Evolutionary conservation across 2,329 filamentous ascomycete species (phyloP).

Genomic region (Cladophialophora chaetospira): DNA sequence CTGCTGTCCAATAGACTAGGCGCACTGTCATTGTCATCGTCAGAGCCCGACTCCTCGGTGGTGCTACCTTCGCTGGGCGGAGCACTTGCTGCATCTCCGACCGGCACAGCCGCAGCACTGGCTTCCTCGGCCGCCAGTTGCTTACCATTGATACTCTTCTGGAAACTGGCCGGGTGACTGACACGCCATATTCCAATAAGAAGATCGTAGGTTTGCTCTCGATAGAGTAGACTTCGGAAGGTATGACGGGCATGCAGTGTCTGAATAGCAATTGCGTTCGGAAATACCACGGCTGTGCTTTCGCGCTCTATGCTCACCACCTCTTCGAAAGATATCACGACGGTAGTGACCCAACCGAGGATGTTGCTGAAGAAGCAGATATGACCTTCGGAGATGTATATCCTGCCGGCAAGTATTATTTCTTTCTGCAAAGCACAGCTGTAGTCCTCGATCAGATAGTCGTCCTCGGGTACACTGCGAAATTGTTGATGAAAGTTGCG

Average conservation of each 20-base stretch:
- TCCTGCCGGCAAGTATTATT: conserved; percentile 86
- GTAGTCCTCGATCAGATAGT: conserved; percentile 97
- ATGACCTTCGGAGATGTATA: conserved; percentile 96
- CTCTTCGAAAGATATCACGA: conserved; percentile 98
- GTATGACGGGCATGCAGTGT: conserved; percentile 93
- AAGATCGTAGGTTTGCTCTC: conserved; percentile 94
- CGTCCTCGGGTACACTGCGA: conserved; percentile 95
- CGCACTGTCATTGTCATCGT: conserved; percentile 51
- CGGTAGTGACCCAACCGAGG: conserved; percentile 92
- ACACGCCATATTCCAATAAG: conserved; percentile 99
- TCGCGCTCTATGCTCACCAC: conserved; percentile 96
- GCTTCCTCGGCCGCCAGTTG: conserved; percentile 68
- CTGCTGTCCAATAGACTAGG: conserved; percentile 64
- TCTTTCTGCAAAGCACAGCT: conserved; percentile 95
- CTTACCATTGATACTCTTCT: conserved; percentile 88
- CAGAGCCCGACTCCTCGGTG: conserved; percentile 54
- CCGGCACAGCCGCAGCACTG: conserved; percentile 92
- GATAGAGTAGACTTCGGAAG: conserved; percentile 91
- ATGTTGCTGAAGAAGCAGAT: conserved; percentile 99
- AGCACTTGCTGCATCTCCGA: conserved; percentile 58
- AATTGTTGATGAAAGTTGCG: conserved; percentile 92
- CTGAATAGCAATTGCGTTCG: conserved; percentile 95
- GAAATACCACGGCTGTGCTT: conserved; percentile 91
- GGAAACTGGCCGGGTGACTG: conserved; percentile 81
- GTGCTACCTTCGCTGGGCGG: conserved; percentile 67